phyloP scores from a whole-genome alignment of 495 filamentous ascomycete species.

The Platismatia glauca region DNA sequence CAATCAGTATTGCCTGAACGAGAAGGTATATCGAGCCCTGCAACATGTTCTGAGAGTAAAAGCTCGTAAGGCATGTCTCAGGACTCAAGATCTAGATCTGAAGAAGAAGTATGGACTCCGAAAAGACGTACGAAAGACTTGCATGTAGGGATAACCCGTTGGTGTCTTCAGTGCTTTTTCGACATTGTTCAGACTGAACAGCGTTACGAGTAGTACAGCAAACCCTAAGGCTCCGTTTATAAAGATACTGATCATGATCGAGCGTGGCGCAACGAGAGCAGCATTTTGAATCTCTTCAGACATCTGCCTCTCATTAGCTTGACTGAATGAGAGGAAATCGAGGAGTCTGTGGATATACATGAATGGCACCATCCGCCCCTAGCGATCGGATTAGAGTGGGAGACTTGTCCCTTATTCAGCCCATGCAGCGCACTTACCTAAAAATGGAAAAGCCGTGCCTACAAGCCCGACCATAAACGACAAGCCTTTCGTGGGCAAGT shows the following conservation, averaged over 20 bases:
- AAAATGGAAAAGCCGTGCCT: constrained; percentile 32
- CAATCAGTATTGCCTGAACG: too few species aligned
- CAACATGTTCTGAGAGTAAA: too few species aligned
- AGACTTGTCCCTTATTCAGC: background rate
- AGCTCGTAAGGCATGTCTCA: too few species aligned
- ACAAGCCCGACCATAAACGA: constrained; percentile 38
- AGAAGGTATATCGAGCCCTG: too few species aligned
- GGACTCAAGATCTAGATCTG: too few species aligned
- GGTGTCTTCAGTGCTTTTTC: constrained; percentile 26
- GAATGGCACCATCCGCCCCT: constrained; percentile 12
- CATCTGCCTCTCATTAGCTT: constrained; percentile 22
- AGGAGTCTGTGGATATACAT: background rate
- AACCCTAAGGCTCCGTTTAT: constrained; percentile 37
- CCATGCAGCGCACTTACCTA: background rate
- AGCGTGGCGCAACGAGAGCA: constrained; percentile 33
- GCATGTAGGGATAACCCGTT: constrained; percentile 33
- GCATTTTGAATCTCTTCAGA: constrained; percentile 41
- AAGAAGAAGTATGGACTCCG: too few species aligned
- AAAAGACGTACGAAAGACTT: too few species aligned
- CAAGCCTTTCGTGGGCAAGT: constrained; percentile 35
- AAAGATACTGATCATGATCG: constrained; percentile 35
- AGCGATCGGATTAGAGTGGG: background rate
- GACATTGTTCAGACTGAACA: constrained; percentile 28
- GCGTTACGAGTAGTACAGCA: constrained; percentile 24
- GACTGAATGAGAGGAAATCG: too few species aligned